Conservation (phyloP, 768 basidiomycete genomes). For the Tricholoma sp. region DNA sequence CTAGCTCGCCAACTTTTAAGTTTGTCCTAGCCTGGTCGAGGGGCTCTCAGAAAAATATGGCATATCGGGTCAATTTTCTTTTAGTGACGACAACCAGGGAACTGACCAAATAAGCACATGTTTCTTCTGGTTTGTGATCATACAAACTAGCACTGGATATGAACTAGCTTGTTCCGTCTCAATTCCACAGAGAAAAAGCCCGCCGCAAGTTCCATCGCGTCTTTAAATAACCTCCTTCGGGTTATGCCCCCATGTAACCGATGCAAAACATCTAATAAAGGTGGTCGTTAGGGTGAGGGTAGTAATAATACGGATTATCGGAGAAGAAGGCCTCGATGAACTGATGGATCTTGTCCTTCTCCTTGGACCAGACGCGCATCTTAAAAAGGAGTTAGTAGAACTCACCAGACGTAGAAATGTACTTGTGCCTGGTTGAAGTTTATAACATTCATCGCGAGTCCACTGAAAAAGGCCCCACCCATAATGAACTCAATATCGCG, state of each 20-base stretch:
- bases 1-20: too few relatives aligned
- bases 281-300: slow-evolving; percentile 15
- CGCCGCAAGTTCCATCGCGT: neutral
- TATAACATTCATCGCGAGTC: slow-evolving; percentile 16
- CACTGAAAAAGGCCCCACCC: slow-evolving; percentile 17
- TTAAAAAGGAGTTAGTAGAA: neutral
- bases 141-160: neutral
- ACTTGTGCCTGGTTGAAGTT: slow-evolving; percentile 25
- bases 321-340: slow-evolving; percentile 21
- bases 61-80: too few relatives aligned
- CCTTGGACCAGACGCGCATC: neutral
- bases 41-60: too few relatives aligned
- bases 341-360: slow-evolving; percentile 9
- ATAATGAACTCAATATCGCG: slow-evolving; percentile 27
- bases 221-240: slow-evolving; percentile 1
- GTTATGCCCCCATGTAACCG: slow-evolving; percentile 19
- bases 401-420: neutral
- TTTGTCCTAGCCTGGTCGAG: too few relatives aligned
- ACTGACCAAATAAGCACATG: too few relatives aligned
- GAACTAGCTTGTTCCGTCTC: neutral
- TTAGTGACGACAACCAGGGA: too few relatives aligned
- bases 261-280: slow-evolving; percentile 17
- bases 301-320: slow-evolving; percentile 30
- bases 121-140: too few relatives aligned
- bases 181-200: neutral